These are phyloP conservation scores for Nicotiana tabacum DNA, from an alignment of 257 asterid species.

Conservation along the genomic window DNA sequence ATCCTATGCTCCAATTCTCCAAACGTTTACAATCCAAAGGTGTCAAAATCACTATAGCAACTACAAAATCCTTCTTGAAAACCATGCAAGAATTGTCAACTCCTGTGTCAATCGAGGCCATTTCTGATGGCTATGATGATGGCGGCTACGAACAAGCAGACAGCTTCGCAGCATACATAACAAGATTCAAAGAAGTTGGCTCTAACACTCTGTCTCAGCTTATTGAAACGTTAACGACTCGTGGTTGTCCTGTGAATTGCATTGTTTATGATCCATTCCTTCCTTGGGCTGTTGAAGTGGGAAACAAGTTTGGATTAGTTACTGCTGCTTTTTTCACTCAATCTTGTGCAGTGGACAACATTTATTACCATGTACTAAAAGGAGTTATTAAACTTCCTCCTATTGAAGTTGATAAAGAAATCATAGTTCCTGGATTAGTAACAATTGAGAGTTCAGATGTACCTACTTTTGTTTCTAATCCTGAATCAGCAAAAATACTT, in stretches of 20 bases:
- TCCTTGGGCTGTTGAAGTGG: constrained; percentile 21
- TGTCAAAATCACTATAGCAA: constrained; percentile 2
- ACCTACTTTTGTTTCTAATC: not conserved
- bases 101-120: constrained; percentile 18
- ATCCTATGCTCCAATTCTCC: constrained; percentile 48
- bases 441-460: not conserved
- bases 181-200: constrained; percentile 24
- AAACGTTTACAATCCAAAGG: constrained; percentile 29
- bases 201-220: constrained; percentile 6
- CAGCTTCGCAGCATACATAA: constrained; percentile 25
- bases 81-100: not conserved
- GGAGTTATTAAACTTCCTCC: constrained; percentile 2
- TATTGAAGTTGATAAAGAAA: not conserved
- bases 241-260: constrained; percentile 8
- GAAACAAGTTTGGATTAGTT: not conserved
- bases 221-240: not conserved
- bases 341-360: constrained; percentile 14
- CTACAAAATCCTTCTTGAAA: too few relatives aligned
- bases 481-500: not conserved
- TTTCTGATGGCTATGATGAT: constrained; percentile 15
- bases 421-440: not conserved
- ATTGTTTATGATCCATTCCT: constrained; percentile 15
- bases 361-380: constrained; percentile 11
- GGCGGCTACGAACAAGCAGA: not conserved
- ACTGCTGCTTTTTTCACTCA: not conserved